Evolutionary conservation across 768 basidiomycete species (phyloP).

Genomic region (Gymnopilus junonius): DNA sequence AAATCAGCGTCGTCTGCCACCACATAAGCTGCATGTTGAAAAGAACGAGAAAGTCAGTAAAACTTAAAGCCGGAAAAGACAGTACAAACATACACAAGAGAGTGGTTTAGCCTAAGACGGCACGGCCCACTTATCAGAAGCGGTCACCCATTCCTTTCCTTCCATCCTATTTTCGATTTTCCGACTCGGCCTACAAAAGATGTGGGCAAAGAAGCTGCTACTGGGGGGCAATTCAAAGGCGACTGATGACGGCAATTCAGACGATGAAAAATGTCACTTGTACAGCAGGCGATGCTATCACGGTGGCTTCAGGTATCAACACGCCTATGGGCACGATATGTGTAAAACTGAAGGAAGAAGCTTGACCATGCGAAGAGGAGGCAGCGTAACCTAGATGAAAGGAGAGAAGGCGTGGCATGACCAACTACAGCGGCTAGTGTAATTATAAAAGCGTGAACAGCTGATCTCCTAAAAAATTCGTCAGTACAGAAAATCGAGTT

Average conservation of each 20-base stretch:
- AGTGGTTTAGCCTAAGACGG: constrained; percentile 36
- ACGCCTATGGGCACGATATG: neutral
- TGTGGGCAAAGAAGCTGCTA: constrained; percentile 37
- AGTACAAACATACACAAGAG: constrained; percentile 9
- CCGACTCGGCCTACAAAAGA: neutral
- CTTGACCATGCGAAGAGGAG: neutral
- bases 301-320: neutral
- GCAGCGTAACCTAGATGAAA: no score
- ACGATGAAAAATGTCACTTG: no score
- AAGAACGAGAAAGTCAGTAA: no score
- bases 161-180: neutral
- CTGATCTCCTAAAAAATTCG: neutral
- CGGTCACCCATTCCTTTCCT: neutral
- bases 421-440: neutral
- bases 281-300: neutral
- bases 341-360: constrained; percentile 5
- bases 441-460: neutral
- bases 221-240: no score
- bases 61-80: no score
- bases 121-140: neutral
- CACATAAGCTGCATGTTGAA: constrained; percentile 58
- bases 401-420: neutral
- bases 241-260: constrained; percentile 57
- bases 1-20: constrained; percentile 69
- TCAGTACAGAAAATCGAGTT: neutral